Base-by-base conservation (phyloP, 1,284 basidiomycete species). In the Trametes pubescens region DNA sequence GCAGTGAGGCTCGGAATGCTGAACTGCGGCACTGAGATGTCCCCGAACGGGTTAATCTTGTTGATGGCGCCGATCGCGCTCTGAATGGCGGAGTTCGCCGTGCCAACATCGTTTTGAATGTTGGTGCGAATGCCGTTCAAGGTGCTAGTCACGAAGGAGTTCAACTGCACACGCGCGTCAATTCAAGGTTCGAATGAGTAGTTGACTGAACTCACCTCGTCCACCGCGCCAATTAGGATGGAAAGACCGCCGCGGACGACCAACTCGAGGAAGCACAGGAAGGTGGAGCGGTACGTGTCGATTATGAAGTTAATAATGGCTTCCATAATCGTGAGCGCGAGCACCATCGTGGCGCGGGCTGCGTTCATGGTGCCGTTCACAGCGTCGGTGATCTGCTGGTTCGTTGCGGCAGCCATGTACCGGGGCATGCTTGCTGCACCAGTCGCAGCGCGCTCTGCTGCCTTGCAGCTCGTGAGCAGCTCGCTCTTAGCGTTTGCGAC, bases 231-330 rank as follows among this genome's bases (percentile, higher is more conserved):
- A 58, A 98, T 94, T 21, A 98, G 78, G 55, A 98, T 79, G 29
- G 88, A 84, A 40, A 99, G 81, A 1, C 86, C 89, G 16, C 95
- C 95, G 24, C 90, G 86, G 2, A 99, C 90, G 14, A 94, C 87
- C 51, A 99, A 83, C 79, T 98, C 94, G 68, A 98, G 80, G 68
- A 97, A 95, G 78, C 96, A 99, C 55, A 98, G 82, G 70, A 98
- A 89, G 1, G 96, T 90, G 4, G 93, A 95, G 43, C 95, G 89
- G 76, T 98, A 99, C 58, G 91, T 87, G 78, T 96, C 92, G 71
- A 98, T 87, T 64, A 98, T 86, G 77, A 98, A 99, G 70, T 94
- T 92, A 77, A 97, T 91, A 70, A 97, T 88, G 0, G 83, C 88
- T 74, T 96, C 92, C 85, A 97, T 91, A 46, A 89, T 81, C 0